A percentile compares a stretch with the other conserved stretches of the same genome.
These are phyloP conservation scores for Phialophora expanda DNA, from an alignment of 2,329 filamentous ascomycete genomes.

Conservation along the genomic window DNA sequence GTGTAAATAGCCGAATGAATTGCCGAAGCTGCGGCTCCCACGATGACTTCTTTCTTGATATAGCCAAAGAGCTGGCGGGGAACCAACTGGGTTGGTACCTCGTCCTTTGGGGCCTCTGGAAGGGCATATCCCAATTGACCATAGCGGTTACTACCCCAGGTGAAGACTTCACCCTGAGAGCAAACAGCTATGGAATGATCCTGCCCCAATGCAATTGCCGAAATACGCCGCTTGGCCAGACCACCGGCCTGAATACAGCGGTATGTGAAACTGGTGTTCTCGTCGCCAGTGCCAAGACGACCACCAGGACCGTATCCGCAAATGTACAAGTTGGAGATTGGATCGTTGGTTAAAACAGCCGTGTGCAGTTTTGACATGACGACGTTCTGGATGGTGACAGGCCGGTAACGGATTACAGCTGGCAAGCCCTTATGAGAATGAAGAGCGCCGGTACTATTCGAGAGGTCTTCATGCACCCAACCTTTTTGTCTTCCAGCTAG, in stretches of 20 bases:
- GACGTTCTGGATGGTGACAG: constrained; percentile 78
- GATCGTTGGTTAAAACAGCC: constrained; percentile 83
- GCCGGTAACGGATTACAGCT: constrained; percentile 70
- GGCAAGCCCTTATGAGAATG: constrained; percentile 66
- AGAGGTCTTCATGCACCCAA: constrained; percentile 36
- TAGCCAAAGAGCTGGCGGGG: constrained; percentile 91
- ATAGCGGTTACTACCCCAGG: constrained; percentile 87
- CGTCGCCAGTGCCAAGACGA: constrained; percentile 84
- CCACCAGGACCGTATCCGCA: constrained; percentile 92
- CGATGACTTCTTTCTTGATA: constrained; percentile 80
- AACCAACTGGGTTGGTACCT: constrained; percentile 79
- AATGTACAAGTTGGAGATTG: constrained; percentile 87
- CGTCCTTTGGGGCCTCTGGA: constrained; percentile 67
- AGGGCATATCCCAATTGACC: constrained; percentile 86
- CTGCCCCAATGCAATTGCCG: constrained; percentile 81
- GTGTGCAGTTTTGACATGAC: constrained; percentile 90
- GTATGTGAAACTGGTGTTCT: constrained; percentile 86
- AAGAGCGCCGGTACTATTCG: constrained; percentile 40
- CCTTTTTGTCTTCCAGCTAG: constrained; percentile 50
- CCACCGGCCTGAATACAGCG: constrained; percentile 77
- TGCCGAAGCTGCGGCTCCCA: constrained; percentile 84
- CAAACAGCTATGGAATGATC: constrained; percentile 89
- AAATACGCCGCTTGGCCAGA: constrained; percentile 73
- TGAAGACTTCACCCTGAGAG: constrained; percentile 86
- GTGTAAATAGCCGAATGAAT: constrained; percentile 93